Evolutionary conservation across 1,139 yeast genomes (phyloP), one percentile per base, ranked within the genome.

Genomic region (Candida sanyaensis): DNA sequence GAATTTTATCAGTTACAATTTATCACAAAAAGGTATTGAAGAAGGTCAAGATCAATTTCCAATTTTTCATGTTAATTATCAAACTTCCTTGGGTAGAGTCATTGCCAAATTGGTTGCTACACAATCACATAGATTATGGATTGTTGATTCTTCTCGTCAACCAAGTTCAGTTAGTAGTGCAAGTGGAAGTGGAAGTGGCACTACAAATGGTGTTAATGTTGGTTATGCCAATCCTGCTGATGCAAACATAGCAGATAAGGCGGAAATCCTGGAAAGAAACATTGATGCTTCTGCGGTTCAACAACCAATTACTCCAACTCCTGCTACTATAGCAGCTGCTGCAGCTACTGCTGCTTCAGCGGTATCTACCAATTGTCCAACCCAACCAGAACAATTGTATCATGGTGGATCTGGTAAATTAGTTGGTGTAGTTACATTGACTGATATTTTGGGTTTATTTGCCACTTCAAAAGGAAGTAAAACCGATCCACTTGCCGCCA

Each of bases 31-130:
- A 61, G 99, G 98, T 12, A 78, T 93, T 31, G 96, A 86, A 61
- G 93, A 91, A 62, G 97, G 97, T 47, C 91, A 92, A 68, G 99
- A 93, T 71, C 92, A 95, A 42, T 92, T 86, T 76, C 99, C 99
- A 12, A 92, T 93, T 43, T 93, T 93, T 78, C 96, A 92, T 65
- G 97, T 92, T 30, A 86, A 88, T 55, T 80, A 83, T 51, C 79
- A 80, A 42, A 83, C 95, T 11, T 85, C 95, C 0, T 77, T 93
- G 44, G 96, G 92, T 27, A 81, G 97, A 64, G 91, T 95, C 9
- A 80, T 93, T 59, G 98, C 98, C 42, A 93, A 93, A 67, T 76
- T 93, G 57, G 97, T 93, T 27, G 98, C 98, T 9, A 93, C 99
- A 4, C 86, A 86, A 65, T 83, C 96, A 11, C 99, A 93, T 69